phyloP scores from a whole-genome alignment of 768 basidiomycete genomes.

The Mrakia hoshinonis region DNA sequence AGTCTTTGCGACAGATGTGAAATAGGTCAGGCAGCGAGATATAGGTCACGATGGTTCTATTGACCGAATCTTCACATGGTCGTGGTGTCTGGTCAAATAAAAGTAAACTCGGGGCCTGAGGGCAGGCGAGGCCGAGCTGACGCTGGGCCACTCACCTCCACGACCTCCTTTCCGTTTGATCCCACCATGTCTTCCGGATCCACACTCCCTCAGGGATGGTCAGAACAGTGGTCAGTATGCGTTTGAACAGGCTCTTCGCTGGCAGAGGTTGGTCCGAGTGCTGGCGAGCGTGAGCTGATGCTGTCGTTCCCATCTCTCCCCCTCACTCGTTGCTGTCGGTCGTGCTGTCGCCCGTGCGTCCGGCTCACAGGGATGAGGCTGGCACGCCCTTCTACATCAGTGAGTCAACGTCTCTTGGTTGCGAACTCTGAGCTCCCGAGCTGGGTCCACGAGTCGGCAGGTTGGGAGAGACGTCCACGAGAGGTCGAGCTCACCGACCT shows the following conservation, averaged over 20 bases:
- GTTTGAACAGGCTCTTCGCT: not conserved
- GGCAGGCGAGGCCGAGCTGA: too few relatives aligned
- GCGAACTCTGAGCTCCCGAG: not conserved
- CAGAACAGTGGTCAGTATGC: not conserved
- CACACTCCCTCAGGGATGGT: constrained; percentile 9
- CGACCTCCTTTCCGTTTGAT: too few relatives aligned
- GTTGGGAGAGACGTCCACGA: too few relatives aligned
- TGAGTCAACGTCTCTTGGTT: not conserved
- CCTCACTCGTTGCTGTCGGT: not conserved
- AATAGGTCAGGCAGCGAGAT: too few relatives aligned
- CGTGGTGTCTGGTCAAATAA: too few relatives aligned
- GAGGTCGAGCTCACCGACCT: not conserved
- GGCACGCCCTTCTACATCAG: constrained; percentile 29
- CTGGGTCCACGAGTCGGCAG: not conserved
- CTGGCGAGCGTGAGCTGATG: not conserved
- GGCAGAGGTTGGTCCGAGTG: not conserved
- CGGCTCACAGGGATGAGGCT: constrained; percentile 15
- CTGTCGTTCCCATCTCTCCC: not conserved
- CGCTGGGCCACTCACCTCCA: too few relatives aligned
- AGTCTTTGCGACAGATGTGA: too few relatives aligned
- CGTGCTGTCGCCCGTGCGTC: not conserved
- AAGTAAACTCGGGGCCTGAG: too few relatives aligned
- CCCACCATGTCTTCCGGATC: constrained; percentile 2
- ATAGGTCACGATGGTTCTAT: too few relatives aligned
- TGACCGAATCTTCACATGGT: too few relatives aligned